Base-by-base conservation (phyloP, 495 filamentous ascomycete species). In the Cercophora scortea region DNA sequence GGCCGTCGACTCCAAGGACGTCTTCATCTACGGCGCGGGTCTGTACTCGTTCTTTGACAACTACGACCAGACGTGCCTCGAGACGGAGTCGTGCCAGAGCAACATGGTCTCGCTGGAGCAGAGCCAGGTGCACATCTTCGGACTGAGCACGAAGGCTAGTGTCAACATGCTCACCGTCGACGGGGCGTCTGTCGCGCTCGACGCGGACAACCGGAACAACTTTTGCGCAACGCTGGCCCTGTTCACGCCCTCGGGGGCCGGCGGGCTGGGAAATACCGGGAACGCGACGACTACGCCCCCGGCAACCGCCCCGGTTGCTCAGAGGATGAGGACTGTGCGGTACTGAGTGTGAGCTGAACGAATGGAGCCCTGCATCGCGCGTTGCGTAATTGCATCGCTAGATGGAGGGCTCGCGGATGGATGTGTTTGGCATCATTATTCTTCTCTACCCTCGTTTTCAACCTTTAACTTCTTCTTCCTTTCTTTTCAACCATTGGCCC, bases 21-120 rank as follows among this genome's bases (percentile, higher is more conserved):
- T 89, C 12, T 82, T 79, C 59, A 64, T 91, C 62, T 89, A 88
- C 63, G 89, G 89, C 51, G 85, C 83, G 6, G 89, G 89, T 10
- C 63, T 92, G 42, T 95, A 95, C 74, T 84, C 78, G 42, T 95
- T 94, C 79, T 95, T 93, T 63, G 82, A 85, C 56, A 93, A 92
- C 73, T 91, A 91, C 68, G 76, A 67, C 18, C 89, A 95, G 66
- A 75, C 72, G 10, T 96, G 93, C 60, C 77, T 96, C 45, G 68
- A 71, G 49, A 75, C 77, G 10, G 76, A 93, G 65, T 81, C 78
- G 45, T 96, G 93, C 73, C 92, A 96, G 73, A 73, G 82, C 51
- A 86, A 90, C 65, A 93, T 96, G 71, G 81, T 93, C n/a, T 81
- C 80, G 59, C 77, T 98, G 18, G 88, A 95, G 68, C 81, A 81